These are phyloP conservation scores for Fusarium sp. DNA, from an alignment of 2,329 filamentous ascomycete species.

Conservation along the genomic window DNA sequence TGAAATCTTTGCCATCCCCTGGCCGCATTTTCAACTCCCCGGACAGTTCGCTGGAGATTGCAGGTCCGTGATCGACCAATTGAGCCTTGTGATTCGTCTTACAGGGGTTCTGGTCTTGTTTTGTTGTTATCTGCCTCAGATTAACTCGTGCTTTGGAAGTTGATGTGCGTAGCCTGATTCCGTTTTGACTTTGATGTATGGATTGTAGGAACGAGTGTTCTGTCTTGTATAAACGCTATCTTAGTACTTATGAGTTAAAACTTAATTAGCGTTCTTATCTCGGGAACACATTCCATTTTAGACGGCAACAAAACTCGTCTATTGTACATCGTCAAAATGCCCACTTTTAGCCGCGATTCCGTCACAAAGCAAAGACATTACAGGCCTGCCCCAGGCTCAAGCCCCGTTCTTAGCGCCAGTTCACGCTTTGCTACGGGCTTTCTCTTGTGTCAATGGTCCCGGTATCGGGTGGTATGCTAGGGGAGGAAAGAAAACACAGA, in stretches of 20 bases:
- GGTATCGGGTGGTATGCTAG: too few relatives aligned
- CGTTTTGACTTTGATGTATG: neutral
- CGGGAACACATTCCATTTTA: slow-evolving; percentile 11
- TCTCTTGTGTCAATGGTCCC: too few relatives aligned
- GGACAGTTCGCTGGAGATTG: neutral
- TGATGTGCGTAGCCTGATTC: neutral
- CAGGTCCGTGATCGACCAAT: neutral
- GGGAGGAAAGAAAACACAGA: too few relatives aligned
- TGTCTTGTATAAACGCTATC: neutral
- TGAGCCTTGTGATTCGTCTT: neutral
- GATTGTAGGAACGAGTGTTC: neutral
- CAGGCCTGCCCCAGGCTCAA: slow-evolving; percentile 18
- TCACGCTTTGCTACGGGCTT: too few relatives aligned
- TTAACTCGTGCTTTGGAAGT: neutral
- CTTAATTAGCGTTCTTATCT: neutral
- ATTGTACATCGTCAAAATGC: neutral
- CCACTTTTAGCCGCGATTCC: slow-evolving; percentile 24
- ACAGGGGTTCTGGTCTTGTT: neutral
- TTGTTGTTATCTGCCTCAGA: neutral
- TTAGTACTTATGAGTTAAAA: neutral
- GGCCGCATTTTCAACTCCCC: neutral
- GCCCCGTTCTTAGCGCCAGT: too few relatives aligned
- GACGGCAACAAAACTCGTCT: neutral
- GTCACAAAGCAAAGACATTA: slow-evolving; percentile 3
- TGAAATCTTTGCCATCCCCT: neutral